Evolutionary conservation across 306 rosid genomes (phyloP), one percentile per base, ranked within the genome.

Genomic region (Cyamopsis tetragonoloba): DNA sequence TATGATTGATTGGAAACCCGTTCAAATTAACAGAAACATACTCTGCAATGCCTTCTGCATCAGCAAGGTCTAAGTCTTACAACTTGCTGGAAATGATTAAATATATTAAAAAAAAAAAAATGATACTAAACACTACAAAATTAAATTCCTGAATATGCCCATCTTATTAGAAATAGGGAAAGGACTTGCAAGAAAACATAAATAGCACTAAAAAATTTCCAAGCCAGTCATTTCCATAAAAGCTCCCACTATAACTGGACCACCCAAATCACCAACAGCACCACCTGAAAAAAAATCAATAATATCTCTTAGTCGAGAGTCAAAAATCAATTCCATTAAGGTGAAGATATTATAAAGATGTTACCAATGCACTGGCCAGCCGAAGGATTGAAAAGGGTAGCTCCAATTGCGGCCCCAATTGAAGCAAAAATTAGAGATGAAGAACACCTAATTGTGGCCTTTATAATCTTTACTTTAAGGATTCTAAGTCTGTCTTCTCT

Each of bases 291-390:
- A 72, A 28, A 69, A 50, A 13, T 17, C 3, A 28, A 20, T 10
- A 24, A 26, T 7, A n/a, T n/a, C n/a, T n/a, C n/a, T n/a, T n/a
- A n/a, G n/a, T n/a, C 5, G n/a, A 44, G 12, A 24, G 12, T 6
- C 23, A 49, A 23, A 30, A 67, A 13, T 35, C 0, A 17, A 15
- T n/a, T n/a, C n/a, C n/a, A n/a, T n/a, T n/a, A n/a, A n/a, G n/a
- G n/a, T n/a, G n/a, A n/a, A n/a, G n/a, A n/a, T n/a, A n/a, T n/a
- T n/a, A n/a, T n/a, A n/a, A n/a, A n/a, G n/a, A n/a, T n/a, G 87
- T 81, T 85, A 93, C 98, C 97, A 2, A 88, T 67, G 91, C 96
- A 88, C 64, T 86, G 95, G 68, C 97, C 98, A 9, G 32, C 0
- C 3, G 88, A 82, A 24, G 98, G 98, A 58, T 82, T 82, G 17